Evolutionary conservation across 2,329 filamentous ascomycete genomes (phyloP), one percentile per base, ranked within the genome.

Genomic region (Fusarium newnesense): DNA sequence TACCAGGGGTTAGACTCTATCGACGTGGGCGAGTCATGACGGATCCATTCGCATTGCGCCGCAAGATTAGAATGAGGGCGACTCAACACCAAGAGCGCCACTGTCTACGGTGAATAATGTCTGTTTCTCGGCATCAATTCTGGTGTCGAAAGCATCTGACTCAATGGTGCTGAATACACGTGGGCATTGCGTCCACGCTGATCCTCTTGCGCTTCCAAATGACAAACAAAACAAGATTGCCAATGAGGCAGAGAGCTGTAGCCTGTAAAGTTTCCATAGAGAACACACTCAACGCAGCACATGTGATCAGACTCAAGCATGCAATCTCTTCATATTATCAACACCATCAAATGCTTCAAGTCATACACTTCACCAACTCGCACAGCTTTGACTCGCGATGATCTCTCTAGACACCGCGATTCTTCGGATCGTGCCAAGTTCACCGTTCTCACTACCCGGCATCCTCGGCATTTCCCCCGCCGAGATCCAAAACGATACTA

Each of bases 201-300:
- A 11, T 18, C 9, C 11, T 26, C 8, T 21, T 15, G 5, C 3
- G 13, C 7, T 16, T 13, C 15, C 11, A 32, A 8, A 9, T 15
- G 7, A 6, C 6, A 3, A 12, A 0, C 7, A 26, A 9, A 21
- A 6, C 12, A 0, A 11, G 4, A 19, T 9, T 11, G 21, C 4
- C 3, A 9, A 13, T 2, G 19, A n/a, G 24, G 7, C 13, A 5
- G n/a, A n/a, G n/a, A n/a, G n/a, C n/a, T n/a, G n/a, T n/a, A n/a
- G n/a, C n/a, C n/a, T n/a, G n/a, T n/a, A n/a, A n/a, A n/a, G n/a
- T n/a, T n/a, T n/a, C n/a, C n/a, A n/a, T n/a, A n/a, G n/a, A n/a
- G n/a, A n/a, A n/a, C 13, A n/a, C 1, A 16, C 7, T 16, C 13
- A n/a, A 12, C 2, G 19, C 7, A 7, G 5, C 15, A 32, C 10